Evolutionary conservation across 345 rosid species (phyloP).

Genomic region (Eutrema yunnanense): DNA sequence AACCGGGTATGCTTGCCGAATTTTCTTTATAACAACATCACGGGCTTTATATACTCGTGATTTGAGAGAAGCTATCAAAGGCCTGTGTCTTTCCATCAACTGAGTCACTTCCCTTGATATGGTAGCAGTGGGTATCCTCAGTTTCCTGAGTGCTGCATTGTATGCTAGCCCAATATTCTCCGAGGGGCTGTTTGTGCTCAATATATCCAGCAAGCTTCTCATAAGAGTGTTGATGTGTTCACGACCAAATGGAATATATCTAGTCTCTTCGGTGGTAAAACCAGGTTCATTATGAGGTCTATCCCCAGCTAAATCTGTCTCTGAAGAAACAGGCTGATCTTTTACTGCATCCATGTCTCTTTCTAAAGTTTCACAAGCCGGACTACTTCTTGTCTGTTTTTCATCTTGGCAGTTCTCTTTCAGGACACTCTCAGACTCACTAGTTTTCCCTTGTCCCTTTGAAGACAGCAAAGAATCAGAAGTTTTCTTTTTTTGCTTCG

Average conservation of each 20-base stretch:
- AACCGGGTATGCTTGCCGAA: constrained; percentile 49
- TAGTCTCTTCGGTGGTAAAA: constrained; percentile 30
- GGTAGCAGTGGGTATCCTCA: constrained; percentile 35
- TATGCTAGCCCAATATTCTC: constrained; percentile 43
- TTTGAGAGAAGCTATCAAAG: constrained; percentile 34
- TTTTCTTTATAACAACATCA: constrained; percentile 46
- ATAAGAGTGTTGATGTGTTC: constrained; percentile 32
- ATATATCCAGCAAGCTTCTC: constrained; percentile 36
- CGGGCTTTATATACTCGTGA: constrained; percentile 35
- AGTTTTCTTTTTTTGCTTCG: constrained; percentile 44
- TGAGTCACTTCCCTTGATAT: constrained; percentile 38
- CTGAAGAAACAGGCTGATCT: constrained; percentile 31
- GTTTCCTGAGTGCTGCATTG: constrained; percentile 37
- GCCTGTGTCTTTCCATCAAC: constrained; percentile 64
- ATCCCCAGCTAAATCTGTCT: constrained; percentile 31
- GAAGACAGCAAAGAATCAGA: constrained; percentile 35
- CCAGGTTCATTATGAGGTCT: constrained; percentile 29
- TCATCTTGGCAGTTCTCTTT: constrained; percentile 44
- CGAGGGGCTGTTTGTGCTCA: constrained; percentile 42
- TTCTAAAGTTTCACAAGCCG: constrained; percentile 27
- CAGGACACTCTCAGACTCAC: constrained; percentile 36
- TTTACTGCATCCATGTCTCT: constrained; percentile 29
- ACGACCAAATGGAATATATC: constrained; percentile 28
- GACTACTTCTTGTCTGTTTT: constrained; percentile 32
- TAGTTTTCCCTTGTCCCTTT: constrained; percentile 40